Conservation (phyloP, 2,329 filamentous ascomycete species). For the Cladobotryum mycophilum region DNA sequence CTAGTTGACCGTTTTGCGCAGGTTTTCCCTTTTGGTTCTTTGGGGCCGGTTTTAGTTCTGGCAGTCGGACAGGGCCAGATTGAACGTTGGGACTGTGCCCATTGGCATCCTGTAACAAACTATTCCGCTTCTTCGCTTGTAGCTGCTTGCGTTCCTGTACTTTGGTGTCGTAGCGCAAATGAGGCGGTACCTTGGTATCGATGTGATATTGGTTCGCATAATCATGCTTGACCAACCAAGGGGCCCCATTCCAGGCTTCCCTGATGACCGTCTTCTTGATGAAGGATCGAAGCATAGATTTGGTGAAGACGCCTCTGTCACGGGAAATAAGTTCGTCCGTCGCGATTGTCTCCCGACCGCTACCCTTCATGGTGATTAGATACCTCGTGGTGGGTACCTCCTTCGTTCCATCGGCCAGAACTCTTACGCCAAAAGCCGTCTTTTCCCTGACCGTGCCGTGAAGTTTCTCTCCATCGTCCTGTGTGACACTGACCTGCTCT, state of each 20-base stretch:
- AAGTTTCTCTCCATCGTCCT: slow-evolving; percentile 61
- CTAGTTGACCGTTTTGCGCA: slow-evolving; percentile 22
- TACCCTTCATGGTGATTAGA: slow-evolving; percentile 57
- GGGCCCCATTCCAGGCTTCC: slow-evolving; percentile 92
- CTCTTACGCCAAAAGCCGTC: slow-evolving; percentile 59
- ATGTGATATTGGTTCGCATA: slow-evolving; percentile 82
- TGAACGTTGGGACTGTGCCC: slow-evolving; percentile 28
- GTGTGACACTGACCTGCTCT: slow-evolving; percentile 69
- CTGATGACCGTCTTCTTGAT: slow-evolving; percentile 91
- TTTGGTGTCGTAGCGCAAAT: slow-evolving; percentile 76
- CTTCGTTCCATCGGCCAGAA: slow-evolving; percentile 61
- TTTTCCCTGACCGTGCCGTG: slow-evolving; percentile 80
- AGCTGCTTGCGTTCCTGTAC: slow-evolving; percentile 69
- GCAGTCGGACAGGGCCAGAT: slow-evolving; percentile 51
- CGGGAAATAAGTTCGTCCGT: slow-evolving; percentile 77
- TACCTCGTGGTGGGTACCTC: slow-evolving; percentile 72
- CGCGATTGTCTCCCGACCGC: slow-evolving; percentile 67
- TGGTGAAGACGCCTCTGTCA: slow-evolving; percentile 88
- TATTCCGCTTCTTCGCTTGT: slow-evolving; percentile 55
- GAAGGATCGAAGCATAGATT: slow-evolving; percentile 86
- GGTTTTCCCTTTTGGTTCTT: slow-evolving; percentile 62
- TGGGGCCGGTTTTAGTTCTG: slow-evolving; percentile 66
- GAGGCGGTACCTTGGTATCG: slow-evolving; percentile 75
- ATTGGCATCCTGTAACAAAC: slow-evolving; percentile 37
- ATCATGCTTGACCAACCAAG: slow-evolving; percentile 87